A percentile compares a stretch with the other conserved stretches of the same genome.
Conservation (phyloP, 345 rosid genomes). For the Gossypioides kirkii region DNA sequence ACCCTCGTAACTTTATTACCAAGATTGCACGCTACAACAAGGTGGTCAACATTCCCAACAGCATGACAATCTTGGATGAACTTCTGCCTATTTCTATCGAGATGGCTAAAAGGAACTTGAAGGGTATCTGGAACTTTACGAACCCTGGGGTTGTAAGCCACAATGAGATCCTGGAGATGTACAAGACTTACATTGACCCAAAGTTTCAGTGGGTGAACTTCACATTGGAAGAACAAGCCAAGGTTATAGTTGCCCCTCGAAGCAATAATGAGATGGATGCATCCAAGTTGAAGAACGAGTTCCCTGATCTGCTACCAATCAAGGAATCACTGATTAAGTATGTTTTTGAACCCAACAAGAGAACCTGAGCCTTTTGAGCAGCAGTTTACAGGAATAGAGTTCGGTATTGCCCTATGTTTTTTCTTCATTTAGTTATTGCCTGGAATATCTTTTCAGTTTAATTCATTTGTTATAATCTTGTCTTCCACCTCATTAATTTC, state of each 20-base stretch:
- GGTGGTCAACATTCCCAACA: slow-evolving; percentile 90
- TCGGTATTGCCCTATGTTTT: background rate
- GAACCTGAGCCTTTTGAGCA: slow-evolving; percentile 21
- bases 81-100: slow-evolving; percentile 78
- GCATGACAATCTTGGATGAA: slow-evolving; percentile 88
- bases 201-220: slow-evolving; percentile 64
- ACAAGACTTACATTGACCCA: slow-evolving; percentile 72
- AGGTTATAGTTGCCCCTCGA: slow-evolving; percentile 83
- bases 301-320: slow-evolving; percentile 74
- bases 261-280: slow-evolving; percentile 93
- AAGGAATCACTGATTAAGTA: slow-evolving; percentile 73
- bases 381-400: background rate
- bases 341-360: slow-evolving; percentile 78
- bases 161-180: slow-evolving; percentile 92
- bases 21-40: slow-evolving; percentile 86
- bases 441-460: slow-evolving; percentile 4
- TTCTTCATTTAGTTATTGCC: slow-evolving; percentile 3
- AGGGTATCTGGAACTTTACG: slow-evolving; percentile 90
- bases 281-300: slow-evolving; percentile 77
- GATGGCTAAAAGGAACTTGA: slow-evolving; percentile 86
- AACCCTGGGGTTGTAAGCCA: slow-evolving; percentile 91
- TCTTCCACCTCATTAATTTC: background rate
- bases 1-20: slow-evolving; percentile 88
- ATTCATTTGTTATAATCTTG: slow-evolving; percentile 2
- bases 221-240: slow-evolving; percentile 82